Evolutionary conservation across 257 asterid genomes (phyloP).

Genomic region (Salvia rosmarinus): DNA sequence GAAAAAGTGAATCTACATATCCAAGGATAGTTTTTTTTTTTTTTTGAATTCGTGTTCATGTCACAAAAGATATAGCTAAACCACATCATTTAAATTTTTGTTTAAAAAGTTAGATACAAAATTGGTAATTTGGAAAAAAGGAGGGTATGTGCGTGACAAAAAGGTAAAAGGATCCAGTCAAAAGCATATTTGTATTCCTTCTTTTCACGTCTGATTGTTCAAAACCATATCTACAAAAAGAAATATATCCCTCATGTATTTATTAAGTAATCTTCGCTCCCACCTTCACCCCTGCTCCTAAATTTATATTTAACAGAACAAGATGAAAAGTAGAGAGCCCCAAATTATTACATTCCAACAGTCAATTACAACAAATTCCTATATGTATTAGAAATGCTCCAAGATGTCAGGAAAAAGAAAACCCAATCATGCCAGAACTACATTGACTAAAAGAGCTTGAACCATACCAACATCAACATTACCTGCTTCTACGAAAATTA

Average conservation of each 20-base stretch:
- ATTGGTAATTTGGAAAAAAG: background rate
- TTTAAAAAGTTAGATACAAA: background rate
- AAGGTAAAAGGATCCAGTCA: background rate
- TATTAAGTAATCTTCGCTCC: background rate
- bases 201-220: slow-evolving; percentile 1
- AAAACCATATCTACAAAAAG: background rate
- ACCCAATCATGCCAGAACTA: slow-evolving; percentile 14
- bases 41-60: slow-evolving; percentile 16
- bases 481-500: background rate
- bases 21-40: background rate
- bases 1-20: background rate
- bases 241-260: background rate
- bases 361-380: background rate
- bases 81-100: background rate
- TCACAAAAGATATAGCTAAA: background rate
- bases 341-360: background rate
- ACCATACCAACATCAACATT: slow-evolving; percentile 8
- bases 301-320: background rate
- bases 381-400: slow-evolving; percentile 1
- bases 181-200: slow-evolving; percentile 13
- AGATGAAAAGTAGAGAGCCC: background rate
- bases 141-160: slow-evolving; percentile 7
- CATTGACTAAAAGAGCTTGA: slow-evolving; percentile 17
- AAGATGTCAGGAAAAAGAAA: background rate
- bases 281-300: slow-evolving; percentile 3